Evolutionary conservation across 2,329 filamentous ascomycete genomes (phyloP).

Genomic region (Pseudocercospora crystallina): DNA sequence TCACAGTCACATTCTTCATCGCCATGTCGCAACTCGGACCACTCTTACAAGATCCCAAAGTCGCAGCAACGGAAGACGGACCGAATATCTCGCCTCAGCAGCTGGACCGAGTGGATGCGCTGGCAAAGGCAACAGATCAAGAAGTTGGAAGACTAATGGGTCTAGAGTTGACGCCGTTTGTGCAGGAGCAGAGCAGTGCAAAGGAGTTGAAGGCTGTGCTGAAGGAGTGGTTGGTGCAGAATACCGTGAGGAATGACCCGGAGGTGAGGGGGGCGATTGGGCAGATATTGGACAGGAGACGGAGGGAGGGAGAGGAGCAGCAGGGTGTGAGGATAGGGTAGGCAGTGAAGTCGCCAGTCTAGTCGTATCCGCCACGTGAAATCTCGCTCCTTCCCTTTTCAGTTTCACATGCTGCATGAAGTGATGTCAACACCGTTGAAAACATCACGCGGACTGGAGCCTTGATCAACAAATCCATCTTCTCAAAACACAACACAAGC

Average conservation of each 20-base stretch:
- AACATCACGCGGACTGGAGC: too few species aligned
- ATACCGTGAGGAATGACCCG: constrained; percentile 74
- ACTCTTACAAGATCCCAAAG: constrained; percentile 49
- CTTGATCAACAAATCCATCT: too few species aligned
- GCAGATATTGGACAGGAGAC: constrained; percentile 57
- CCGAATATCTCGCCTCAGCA: constrained; percentile 55
- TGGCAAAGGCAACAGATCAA: constrained; percentile 61
- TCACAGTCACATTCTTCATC: constrained; percentile 76
- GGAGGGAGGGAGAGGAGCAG: constrained; percentile 8
- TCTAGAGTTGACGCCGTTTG: constrained; percentile 79
- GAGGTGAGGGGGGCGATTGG: constrained; percentile 80
- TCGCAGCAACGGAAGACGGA: constrained; percentile 15
- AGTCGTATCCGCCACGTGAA: too few species aligned
- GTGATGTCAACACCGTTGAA: too few species aligned
- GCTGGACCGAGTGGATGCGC: constrained; percentile 64
- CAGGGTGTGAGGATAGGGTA: too few species aligned
- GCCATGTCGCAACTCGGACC: constrained; percentile 80
- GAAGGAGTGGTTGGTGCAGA: constrained; percentile 84
- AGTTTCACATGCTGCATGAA: too few species aligned
- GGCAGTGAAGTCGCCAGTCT: too few species aligned
- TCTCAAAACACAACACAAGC: too few species aligned
- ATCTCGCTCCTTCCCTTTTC: too few species aligned
- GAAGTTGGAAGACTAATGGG: constrained; percentile 71
- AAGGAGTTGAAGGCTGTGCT: constrained; percentile 68
- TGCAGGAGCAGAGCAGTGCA: constrained; percentile 65